Percentiles rank a stretch among this genome's conserved stretches.
Conservation (phyloP, 2,329 filamentous ascomycete species). For the Mollisiaceae sp. region DNA sequence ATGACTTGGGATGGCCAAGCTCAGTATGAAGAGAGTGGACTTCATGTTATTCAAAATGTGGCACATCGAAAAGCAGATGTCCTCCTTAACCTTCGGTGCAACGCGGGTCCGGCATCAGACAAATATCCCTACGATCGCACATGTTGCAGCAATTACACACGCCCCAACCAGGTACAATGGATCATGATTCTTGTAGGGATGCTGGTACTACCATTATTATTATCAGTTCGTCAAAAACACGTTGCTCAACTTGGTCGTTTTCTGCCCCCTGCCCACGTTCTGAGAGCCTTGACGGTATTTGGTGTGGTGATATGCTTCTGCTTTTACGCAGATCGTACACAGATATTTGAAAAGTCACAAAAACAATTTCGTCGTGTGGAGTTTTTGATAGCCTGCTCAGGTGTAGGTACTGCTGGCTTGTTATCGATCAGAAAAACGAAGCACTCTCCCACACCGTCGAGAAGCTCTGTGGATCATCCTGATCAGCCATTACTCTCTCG, state of each 20-base stretch:
- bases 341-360: slow-evolving; percentile 56
- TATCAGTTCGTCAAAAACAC: slow-evolving; percentile 31
- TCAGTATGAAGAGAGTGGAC: slow-evolving; percentile 52
- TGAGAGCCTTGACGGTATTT: slow-evolving; percentile 33
- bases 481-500: slow-evolving; percentile 54
- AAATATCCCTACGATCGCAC: slow-evolving; percentile 53
- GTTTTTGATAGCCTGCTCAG: slow-evolving; percentile 41
- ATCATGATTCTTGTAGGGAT: slow-evolving; percentile 42
- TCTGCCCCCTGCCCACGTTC: slow-evolving; percentile 29
- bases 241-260: slow-evolving; percentile 24
- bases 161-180: slow-evolving; percentile 46
- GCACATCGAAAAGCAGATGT: slow-evolving; percentile 56
- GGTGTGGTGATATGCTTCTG: slow-evolving; percentile 48
- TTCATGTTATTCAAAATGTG: slow-evolving; percentile 54
- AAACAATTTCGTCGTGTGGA: slow-evolving; percentile 49
- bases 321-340: slow-evolving; percentile 59
- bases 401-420: slow-evolving; percentile 40
- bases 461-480: slow-evolving; percentile 5
- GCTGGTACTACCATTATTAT: slow-evolving; percentile 39
- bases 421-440: slow-evolving; percentile 39
- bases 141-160: slow-evolving; percentile 56
- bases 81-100: slow-evolving; percentile 57
- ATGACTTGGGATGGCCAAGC: slow-evolving; percentile 50
- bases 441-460: slow-evolving; percentile 8
- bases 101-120: slow-evolving; percentile 48